A percentile compares a stretch with the other conserved stretches of the same genome.
These are phyloP conservation scores for Sesbania bispinosa DNA, from an alignment of 306 rosid genomes.

Conservation along the genomic window DNA sequence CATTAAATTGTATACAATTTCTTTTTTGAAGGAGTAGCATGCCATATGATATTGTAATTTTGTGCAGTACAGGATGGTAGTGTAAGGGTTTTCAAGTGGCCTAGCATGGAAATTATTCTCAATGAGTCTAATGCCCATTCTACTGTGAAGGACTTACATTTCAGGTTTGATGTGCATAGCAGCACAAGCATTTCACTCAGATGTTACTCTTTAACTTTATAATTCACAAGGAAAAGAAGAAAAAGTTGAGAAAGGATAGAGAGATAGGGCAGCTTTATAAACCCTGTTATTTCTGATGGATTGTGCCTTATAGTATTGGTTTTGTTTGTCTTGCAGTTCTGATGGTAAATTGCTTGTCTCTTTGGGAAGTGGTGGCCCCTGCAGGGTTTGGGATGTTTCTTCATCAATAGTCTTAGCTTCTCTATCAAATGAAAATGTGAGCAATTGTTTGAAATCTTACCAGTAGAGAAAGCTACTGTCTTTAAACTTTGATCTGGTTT, in stretches of 20 bases:
- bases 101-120: slow-evolving; percentile 75
- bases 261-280: neutral
- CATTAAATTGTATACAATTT: slow-evolving; percentile 11
- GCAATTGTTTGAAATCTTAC: slow-evolving; percentile 29
- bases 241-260: neutral
- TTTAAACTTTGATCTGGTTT: slow-evolving; percentile 6
- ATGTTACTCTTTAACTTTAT: slow-evolving; percentile 11
- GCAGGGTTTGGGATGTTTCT: slow-evolving; percentile 85
- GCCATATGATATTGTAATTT: slow-evolving; percentile 45
- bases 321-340: slow-evolving; percentile 54
- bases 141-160: slow-evolving; percentile 74
- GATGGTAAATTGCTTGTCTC: slow-evolving; percentile 79
- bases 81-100: slow-evolving; percentile 89
- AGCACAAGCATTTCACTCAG: neutral
- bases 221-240: slow-evolving; percentile 7
- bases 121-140: slow-evolving; percentile 57
- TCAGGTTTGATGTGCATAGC: slow-evolving; percentile 56
- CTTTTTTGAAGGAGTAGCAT: slow-evolving; percentile 18
- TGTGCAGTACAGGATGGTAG: slow-evolving; percentile 92
- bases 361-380: slow-evolving; percentile 79
- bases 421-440: slow-evolving; percentile 66
- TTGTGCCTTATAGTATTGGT: slow-evolving; percentile 27
- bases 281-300: slow-evolving; percentile 26
- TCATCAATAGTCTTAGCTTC: slow-evolving; percentile 54
- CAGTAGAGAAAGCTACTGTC: neutral